Evolutionary conservation across 1,139 yeast species (phyloP), one percentile per base, ranked within the genome.

Genomic region (Taphrina communis): DNA sequence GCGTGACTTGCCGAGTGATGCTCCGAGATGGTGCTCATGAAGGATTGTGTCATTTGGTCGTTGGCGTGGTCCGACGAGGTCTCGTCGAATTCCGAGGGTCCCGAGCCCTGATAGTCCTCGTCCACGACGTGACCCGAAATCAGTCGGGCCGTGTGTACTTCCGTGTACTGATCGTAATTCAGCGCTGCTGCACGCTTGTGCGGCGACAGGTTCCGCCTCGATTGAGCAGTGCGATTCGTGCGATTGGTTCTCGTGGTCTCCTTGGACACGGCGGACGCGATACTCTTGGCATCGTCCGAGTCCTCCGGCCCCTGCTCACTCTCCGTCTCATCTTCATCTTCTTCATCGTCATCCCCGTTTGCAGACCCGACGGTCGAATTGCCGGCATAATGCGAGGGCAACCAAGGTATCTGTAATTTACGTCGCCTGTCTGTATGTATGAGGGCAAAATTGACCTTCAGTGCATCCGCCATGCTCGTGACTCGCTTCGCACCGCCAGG

Each of bases 401-500:
- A 35, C 67, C 67, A 76, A 60, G 86, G 88, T 69, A 85, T 83
- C 78, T 89, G 96, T 75, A 88, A 88, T 44, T 70, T 60, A 79
- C 99, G 88, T 79, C 97, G 88, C 77, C 98, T 87, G 80, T 94
- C 99, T 42, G 99, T 94, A 78, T 95, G 98, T 74, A 95, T 94
- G 98, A 95, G 94, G 71, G 99, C 99, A 77, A 95, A 95, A 79
- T 94, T 92, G 74, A 94, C 91, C 80, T 94, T 94, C 75, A 95
- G 84, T 42, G 95, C 87, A 80, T 95, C 99, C 9, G 99, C 99
- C 76, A 95, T 82, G 1, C 97, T 95, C 44, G 99, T 95, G 67
- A 94, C 99, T 74, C 72, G 85, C 78, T 95, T 95, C 35, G 99
- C 93, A 65, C 99, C 99, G 72, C 99, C 99, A 36, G 99, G 98